Base-by-base conservation (phyloP, 768 basidiomycete species). In the Leccinum obscurum region DNA sequence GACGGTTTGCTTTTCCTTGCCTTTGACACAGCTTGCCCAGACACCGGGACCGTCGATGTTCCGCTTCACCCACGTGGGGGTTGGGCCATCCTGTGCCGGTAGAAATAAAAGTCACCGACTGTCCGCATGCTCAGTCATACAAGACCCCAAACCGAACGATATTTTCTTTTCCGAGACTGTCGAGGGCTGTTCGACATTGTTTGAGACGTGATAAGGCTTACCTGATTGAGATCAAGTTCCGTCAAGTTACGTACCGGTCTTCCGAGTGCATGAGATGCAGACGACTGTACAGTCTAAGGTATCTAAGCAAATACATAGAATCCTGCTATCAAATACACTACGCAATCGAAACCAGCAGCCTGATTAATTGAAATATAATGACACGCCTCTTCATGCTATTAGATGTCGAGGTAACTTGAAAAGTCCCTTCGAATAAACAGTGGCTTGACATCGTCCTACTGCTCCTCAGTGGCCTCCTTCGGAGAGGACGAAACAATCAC, bases 21-120 rank as follows among this genome's bases (percentile, higher is more conserved):
- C 92, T 71, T 88, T 91, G 32, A 92, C 82, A 79, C 90, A 93
- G 67, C 87, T 92, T 10, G 85, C 89, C 92, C 92, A 94, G 20
- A 94, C 76, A 17, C 92, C 92, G 20, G 92, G 92, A 9, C 92
- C 92, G 61, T 90, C 88, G 59, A 93, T 82, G 26, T 77, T 73
- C 48, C 82, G 76, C 71, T 85, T 90, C 22, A 76, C 80, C 86
- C 87, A 88, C 30, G 86, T 80, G 17, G 85, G 81, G 3, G 84
- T 83, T 32, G 67, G 41, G 6, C 88, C 88, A 66, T 89, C 87
- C 88, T 90, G 63, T 11, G 44, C 32, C 20, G 44, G 32, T 10
- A 32, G 26, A 37, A 24, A 26, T 70, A 54, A 61, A 54, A 35
- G 15, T 53, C 24, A 37, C 26, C 46, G 17, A 35, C n/a, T 20